A percentile compares a stretch with the other conserved stretches of the same genome.
Conservation (phyloP, 805 yeast genomes). For the Kodamaea neixiangensis region DNA sequence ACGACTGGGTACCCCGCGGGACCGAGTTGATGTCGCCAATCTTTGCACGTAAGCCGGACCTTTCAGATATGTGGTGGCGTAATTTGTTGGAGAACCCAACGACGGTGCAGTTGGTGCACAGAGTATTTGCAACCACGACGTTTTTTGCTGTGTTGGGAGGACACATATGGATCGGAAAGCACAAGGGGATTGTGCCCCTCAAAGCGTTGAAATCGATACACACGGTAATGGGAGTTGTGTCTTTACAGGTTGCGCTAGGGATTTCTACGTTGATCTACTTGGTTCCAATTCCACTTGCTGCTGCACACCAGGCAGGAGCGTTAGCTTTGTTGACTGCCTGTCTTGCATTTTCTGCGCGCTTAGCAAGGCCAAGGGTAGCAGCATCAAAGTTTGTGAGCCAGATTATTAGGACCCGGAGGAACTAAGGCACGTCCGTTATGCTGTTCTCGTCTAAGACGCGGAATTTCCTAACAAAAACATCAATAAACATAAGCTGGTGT, state of each 20-base stretch:
- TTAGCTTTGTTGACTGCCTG: constrained; percentile 81
- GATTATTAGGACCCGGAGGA: not conserved
- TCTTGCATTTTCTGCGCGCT: constrained; percentile 46
- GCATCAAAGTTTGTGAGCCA: constrained; percentile 1
- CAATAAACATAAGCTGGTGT: not conserved
- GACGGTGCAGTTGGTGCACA: constrained; percentile 90
- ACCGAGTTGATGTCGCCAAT: constrained; percentile 76
- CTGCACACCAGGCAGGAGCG: constrained; percentile 97
- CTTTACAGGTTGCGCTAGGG: constrained; percentile 84
- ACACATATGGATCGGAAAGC: constrained; percentile 66
- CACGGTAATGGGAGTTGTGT: constrained; percentile 77
- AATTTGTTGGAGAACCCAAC: constrained; percentile 93
- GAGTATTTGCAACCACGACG: constrained; percentile 80
- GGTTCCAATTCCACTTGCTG: constrained; percentile 92
- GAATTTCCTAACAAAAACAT: not conserved
- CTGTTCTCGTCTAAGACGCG: not conserved
- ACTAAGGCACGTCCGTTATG: not conserved
- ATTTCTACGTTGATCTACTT: constrained; percentile 80
- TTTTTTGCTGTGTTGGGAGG: constrained; percentile 67
- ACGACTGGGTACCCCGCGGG: constrained; percentile 69
- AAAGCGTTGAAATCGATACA: constrained; percentile 56
- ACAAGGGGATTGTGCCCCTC: constrained; percentile 58
- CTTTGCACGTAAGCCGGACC: constrained; percentile 66
- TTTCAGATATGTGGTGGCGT: constrained; percentile 84
- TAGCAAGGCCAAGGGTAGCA: constrained; percentile 34